Evolutionary conservation across 352 stramenopile species (phyloP).

Genomic region (Phytophthora megakarya): DNA sequence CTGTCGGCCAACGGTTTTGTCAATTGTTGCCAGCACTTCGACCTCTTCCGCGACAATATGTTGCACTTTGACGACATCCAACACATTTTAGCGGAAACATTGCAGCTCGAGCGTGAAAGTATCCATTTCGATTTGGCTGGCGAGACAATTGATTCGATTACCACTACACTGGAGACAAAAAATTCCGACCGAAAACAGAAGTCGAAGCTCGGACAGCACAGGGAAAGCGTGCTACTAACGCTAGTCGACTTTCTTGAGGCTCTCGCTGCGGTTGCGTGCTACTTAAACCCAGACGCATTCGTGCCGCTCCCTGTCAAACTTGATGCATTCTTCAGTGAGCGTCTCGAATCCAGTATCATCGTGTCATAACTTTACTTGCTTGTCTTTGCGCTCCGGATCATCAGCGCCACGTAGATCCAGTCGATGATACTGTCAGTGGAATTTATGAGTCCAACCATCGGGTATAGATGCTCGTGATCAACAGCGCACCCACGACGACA

Average conservation of each 20-base stretch:
- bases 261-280: slow-evolving; percentile 61
- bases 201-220: slow-evolving; percentile 3
- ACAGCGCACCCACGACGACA: slow-evolving; percentile 27
- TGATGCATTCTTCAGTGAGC: slow-evolving; percentile 60
- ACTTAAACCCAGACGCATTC: slow-evolving; percentile 65
- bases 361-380: neutral
- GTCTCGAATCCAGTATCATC: slow-evolving; percentile 28
- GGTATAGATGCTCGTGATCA: slow-evolving; percentile 45
- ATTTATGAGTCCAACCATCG: slow-evolving; percentile 50
- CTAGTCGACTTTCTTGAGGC: slow-evolving; percentile 66
- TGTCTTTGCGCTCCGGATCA: too few relatives aligned
- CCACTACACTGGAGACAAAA: neutral
- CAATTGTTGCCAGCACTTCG: slow-evolving; percentile 51
- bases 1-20: slow-evolving; percentile 57
- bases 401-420: slow-evolving; percentile 41
- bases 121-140: slow-evolving; percentile 41
- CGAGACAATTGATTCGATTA: neutral
- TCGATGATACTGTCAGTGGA: slow-evolving; percentile 37
- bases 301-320: slow-evolving; percentile 60
- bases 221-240: slow-evolving; percentile 51
- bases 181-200: slow-evolving; percentile 2
- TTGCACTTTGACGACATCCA: slow-evolving; percentile 68
- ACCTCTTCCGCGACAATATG: slow-evolving; percentile 62
- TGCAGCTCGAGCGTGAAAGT: slow-evolving; percentile 64
- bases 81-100: slow-evolving; percentile 60